phyloP scores from a whole-genome alignment of 495 filamentous ascomycete genomes.

The Lasiosphaeria hispida region DNA sequence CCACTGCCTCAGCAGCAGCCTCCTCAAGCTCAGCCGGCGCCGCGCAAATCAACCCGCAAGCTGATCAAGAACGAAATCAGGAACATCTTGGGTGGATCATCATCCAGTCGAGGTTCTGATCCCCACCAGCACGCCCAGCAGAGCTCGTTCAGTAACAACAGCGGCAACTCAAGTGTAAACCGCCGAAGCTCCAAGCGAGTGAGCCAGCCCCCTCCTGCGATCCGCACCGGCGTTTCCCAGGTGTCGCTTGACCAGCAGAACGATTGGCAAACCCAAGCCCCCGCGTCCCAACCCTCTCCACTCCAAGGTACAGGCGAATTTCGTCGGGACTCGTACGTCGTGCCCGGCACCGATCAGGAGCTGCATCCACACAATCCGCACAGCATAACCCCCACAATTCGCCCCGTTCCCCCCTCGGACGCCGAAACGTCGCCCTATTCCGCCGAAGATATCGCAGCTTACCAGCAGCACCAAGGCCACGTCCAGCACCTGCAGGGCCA shows the following conservation, averaged over 20 bases:
- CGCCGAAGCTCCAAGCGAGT: constrained; percentile 51
- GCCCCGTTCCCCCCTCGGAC: constrained; percentile 36
- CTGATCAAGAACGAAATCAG: constrained; percentile 50
- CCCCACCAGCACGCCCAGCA: constrained; percentile 30
- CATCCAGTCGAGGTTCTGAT: constrained; percentile 32
- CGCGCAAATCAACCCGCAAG: constrained; percentile 44
- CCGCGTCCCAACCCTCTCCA: constrained; percentile 39
- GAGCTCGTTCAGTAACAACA: constrained; percentile 34
- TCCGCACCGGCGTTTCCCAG: constrained; percentile 43
- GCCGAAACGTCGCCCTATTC: constrained; percentile 39
- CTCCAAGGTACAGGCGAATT: constrained; percentile 44
- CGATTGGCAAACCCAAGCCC: constrained; percentile 36
- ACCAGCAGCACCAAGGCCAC: constrained; percentile 42
- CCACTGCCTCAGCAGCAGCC: too few species aligned
- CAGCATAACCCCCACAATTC: constrained; percentile 40
- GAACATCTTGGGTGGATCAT: constrained; percentile 42
- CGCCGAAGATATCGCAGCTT: constrained; percentile 40
- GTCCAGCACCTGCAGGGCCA: constrained; percentile 31
- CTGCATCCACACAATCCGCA: constrained; percentile 38
- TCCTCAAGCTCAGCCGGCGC: constrained; percentile 32
- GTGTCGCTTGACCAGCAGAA: constrained; percentile 33
- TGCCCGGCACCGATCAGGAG: constrained; percentile 38
- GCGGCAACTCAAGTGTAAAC: constrained; percentile 35
- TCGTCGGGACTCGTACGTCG: constrained; percentile 34
- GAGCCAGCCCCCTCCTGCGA: constrained; percentile 40